Evolutionary conservation across 768 basidiomycete genomes (phyloP), one percentile per base, ranked within the genome.

Genomic region (Boletus rubropictus): DNA sequence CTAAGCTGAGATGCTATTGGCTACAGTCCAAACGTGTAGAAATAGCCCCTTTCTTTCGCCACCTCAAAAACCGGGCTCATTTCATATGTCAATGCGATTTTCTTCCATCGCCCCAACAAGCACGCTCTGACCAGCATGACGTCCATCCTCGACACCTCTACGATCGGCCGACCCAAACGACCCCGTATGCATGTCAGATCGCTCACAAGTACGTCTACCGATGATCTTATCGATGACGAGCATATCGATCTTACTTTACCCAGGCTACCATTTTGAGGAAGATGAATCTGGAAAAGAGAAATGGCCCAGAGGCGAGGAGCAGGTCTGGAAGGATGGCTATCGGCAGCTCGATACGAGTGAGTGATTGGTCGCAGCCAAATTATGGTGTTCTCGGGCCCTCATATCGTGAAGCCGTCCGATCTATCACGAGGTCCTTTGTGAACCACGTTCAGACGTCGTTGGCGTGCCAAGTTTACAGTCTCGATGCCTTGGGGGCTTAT

Each of bases 381-480:
- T 31, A 21, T n/a, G 24, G 40, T 32, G 24, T 31, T 29, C 32
- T 40, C 8, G 47, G 15, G n/a, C 36, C 37, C 42, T 54, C 39
- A 52, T 34, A 20, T 38, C 28, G 10, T 29, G 10, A 57, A 88
- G 88, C 78, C 46, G 75, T 81, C 32, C 63, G 69, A 17, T 69
- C 72, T 11, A 80, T 91, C 64, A 83, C 85, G 8, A 82, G 77
- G 60, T 85, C 84, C 22, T 73, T 92, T 57, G 85, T 91, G 36
- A 79, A 79, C 59, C 89, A 91, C 60, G 86, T 89, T 20, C 88
- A 91, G 61, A 89, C 93, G 0, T 88, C 90, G 14, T 75, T 99
- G 39, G 91, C 91, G 5, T 83, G 93, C 39, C 90, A 93, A 64
- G 79, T 92, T 2, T 89, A 88, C 73, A 98, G 91, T 64, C 73